phyloP scores from a whole-genome alignment of 257 asterid genomes.

The Euphrasia confusa region DNA sequence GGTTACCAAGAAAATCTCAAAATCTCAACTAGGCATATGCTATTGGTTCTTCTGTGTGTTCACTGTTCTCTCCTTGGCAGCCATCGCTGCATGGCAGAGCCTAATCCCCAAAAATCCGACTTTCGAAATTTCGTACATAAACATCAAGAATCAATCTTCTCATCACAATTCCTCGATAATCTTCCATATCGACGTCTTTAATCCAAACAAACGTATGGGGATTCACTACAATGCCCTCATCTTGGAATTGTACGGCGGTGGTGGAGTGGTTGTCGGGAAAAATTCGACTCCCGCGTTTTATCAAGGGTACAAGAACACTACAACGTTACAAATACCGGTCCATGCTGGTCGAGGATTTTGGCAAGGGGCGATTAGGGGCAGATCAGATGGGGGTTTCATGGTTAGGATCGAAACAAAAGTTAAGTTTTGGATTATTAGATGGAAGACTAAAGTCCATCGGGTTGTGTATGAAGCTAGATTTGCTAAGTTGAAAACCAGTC shows the following conservation, averaged over 20 bases:
- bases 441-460: constrained; percentile 45
- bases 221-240: constrained; percentile 27
- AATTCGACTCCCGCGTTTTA: constrained; percentile 29
- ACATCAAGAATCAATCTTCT: constrained; percentile 18
- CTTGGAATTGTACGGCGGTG: constrained; percentile 21
- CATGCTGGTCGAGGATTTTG: constrained; percentile 19
- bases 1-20: constrained; percentile 21
- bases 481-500: constrained; percentile 9
- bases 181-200: constrained; percentile 28
- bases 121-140: constrained; percentile 22
- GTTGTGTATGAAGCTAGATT: constrained; percentile 30
- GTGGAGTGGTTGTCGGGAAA: constrained; percentile 24
- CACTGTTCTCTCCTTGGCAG: constrained; percentile 28
- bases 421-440: constrained; percentile 38
- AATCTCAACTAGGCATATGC: constrained; percentile 18
- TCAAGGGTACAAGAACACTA: constrained; percentile 36
- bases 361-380: constrained; percentile 7
- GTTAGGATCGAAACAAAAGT: constrained; percentile 37
- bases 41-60: constrained; percentile 31
- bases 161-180: constrained; percentile 16
- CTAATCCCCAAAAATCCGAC: constrained; percentile 36
- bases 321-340: constrained; percentile 20
- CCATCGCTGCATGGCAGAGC: constrained; percentile 36
- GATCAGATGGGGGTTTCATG: constrained; percentile 2
- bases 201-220: constrained; percentile 46